Evolutionary conservation across 179 eudicot genomes (phyloP), one percentile per base, ranked within the genome.

Genomic region (Sideroxylon spinosum): DNA sequence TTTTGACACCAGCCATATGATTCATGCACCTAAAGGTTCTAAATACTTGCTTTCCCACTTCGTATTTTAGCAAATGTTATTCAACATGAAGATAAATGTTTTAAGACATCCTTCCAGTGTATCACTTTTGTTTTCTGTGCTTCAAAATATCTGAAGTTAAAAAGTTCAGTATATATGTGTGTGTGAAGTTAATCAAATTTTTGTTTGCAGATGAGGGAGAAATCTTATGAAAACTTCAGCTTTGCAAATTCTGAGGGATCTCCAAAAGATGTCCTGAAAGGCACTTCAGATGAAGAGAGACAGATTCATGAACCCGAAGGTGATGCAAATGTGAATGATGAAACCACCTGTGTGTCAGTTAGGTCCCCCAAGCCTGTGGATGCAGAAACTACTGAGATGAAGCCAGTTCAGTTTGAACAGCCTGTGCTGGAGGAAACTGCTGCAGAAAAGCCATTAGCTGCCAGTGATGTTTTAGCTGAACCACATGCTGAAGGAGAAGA

Each of bases 401-500:
- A 57, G 19, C 78, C 85, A 57, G 83, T 79, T 82, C 85, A 83
- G 71, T 67, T 81, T 56, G 72, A 65, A 73, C 74, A 80, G 80
- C 80, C 86, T 74, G 82, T 83, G 57, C 77, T 57, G 74, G 88
- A 86, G 80, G 88, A 84, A 83, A 80, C 61, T 65, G 52, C 67
- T 22, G 70, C 57, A 50, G 87, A 82, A 77, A 82, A 81, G 65
- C 81, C 79, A 23, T 76, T 72, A 55, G 68, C 70, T 81, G 63
- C 85, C 57, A 77, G 73, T 81, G 87, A 87, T 76, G 78, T 79
- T 73, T 76, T 69, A 68, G 76, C 88, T 70, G 97, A 90, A 78
- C 71, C 81, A 78, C 84, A 78, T 76, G 85, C 84, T 85, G 98
- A 92, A 85, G 93, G 86, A 74, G 99, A 92, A 78, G 92, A 94